Percentiles rank a stretch among this genome's conserved stretches.
Conservation (phyloP, 176 grass and related monocot species). For the Miscanthus lutarioriparius region DNA sequence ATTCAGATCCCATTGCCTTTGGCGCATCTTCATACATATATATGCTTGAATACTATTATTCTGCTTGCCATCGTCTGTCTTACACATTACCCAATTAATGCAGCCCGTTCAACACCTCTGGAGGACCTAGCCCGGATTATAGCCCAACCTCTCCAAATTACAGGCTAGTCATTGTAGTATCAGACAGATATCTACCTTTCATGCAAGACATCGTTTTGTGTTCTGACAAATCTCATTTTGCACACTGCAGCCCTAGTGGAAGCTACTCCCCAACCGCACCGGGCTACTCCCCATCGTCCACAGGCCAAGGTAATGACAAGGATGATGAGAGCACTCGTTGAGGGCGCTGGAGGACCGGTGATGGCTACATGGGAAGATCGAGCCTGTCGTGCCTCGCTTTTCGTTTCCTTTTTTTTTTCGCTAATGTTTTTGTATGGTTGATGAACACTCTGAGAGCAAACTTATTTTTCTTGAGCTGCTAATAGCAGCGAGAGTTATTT, state of each 20-base stretch:
- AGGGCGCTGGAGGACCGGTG: slow-evolving; percentile 10
- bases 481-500: slow-evolving; percentile 18
- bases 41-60: neutral
- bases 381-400: neutral
- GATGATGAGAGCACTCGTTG: slow-evolving; percentile 47
- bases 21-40: neutral
- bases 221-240: slow-evolving; percentile 12
- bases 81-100: neutral
- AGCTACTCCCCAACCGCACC: slow-evolving; percentile 92
- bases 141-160: slow-evolving; percentile 91
- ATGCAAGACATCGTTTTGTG: neutral
- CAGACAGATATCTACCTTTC: neutral
- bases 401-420: neutral
- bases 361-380: neutral
- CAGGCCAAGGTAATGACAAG: slow-evolving; percentile 60
- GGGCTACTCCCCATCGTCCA: slow-evolving; percentile 79
- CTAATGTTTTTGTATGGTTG: neutral
- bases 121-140: slow-evolving; percentile 73
- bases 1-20: neutral
- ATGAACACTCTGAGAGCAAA: neutral
- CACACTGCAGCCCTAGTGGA: slow-evolving; percentile 67
- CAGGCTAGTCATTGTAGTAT: slow-evolving; percentile 44
- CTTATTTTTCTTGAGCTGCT: slow-evolving; percentile 11
- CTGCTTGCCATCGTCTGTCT: neutral
- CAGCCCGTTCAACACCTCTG: slow-evolving; percentile 70